phyloP scores from a whole-genome alignment of 495 filamentous ascomycete species.

The Penicillium cataractarum region DNA sequence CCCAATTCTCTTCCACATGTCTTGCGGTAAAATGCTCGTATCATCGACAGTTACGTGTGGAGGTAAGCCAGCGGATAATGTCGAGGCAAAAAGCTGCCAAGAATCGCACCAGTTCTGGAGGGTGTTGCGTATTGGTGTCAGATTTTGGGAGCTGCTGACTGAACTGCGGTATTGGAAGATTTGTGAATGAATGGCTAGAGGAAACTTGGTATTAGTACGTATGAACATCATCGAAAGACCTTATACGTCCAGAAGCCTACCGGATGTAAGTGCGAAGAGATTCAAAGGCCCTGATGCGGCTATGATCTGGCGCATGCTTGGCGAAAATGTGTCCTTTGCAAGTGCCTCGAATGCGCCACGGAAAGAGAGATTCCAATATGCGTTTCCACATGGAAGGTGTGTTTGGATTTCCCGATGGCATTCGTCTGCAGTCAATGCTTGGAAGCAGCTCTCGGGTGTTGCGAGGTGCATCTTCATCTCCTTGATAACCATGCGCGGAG shows the following conservation, averaged over 20 bases:
- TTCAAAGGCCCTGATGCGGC: conserved; percentile 24
- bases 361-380: conserved; percentile 24
- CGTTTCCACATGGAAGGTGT: conserved; percentile 9
- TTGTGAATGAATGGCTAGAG: conserved; percentile 22
- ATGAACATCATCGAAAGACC: background rate
- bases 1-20: conserved; percentile 26
- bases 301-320: conserved; percentile 3
- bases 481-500: conserved; percentile 36
- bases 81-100: conserved; percentile 22
- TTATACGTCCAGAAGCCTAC: background rate
- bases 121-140: conserved; percentile 17
- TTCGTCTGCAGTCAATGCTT: conserved; percentile 29
- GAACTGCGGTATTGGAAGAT: conserved; percentile 32
- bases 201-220: background rate
- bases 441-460: conserved; percentile 35
- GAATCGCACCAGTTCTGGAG: conserved; percentile 22
- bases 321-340: conserved; percentile 7
- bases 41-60: conserved; percentile 23
- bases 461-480: conserved; percentile 38
- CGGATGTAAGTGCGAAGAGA: conserved; percentile 26
- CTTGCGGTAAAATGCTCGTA: conserved; percentile 1
- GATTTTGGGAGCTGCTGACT: conserved; percentile 18
- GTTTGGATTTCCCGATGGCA: conserved; percentile 20
- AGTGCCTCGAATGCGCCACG: conserved; percentile 19
- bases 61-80: background rate